Conservation (phyloP, 305 asterid genomes). For the Withania somnifera region DNA sequence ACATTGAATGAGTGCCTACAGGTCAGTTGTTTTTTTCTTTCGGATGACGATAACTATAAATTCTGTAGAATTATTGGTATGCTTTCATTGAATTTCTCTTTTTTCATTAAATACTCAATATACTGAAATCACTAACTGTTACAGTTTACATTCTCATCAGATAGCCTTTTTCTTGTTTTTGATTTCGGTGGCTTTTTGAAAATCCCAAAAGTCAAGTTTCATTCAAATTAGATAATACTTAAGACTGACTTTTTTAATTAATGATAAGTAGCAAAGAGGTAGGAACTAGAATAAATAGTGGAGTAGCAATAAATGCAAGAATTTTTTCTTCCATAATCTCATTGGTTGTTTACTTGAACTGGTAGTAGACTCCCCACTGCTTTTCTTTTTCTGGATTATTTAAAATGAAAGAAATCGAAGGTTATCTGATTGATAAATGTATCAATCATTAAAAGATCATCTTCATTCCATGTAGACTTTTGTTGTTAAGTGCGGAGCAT, state of each 20-base stretch:
- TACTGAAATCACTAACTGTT: not conserved
- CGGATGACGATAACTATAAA: not conserved
- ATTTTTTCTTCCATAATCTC: not conserved
- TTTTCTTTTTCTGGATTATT: not conserved
- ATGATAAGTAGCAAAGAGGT: not conserved
- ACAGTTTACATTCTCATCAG: not conserved
- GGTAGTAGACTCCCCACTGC: not conserved
- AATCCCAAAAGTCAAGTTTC: not conserved
- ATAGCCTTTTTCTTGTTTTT: not conserved
- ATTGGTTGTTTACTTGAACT: not conserved
- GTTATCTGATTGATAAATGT: not conserved
- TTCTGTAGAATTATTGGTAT: not conserved
- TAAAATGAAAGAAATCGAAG: not conserved
- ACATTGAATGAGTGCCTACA: conserved; percentile 20
- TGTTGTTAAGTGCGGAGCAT: not conserved
- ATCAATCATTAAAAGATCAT: not conserved
- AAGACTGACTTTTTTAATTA: not conserved
- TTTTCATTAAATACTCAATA: not conserved
- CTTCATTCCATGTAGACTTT: not conserved
- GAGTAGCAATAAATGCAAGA: too few relatives aligned
- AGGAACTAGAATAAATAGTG: too few relatives aligned
- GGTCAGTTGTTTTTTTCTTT: conserved; percentile 7
- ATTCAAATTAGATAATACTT: not conserved
- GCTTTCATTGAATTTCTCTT: not conserved
- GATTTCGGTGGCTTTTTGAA: not conserved